Base-by-base conservation (phyloP, 2,329 filamentous ascomycete genomes). In the Ascomycota sp. region DNA sequence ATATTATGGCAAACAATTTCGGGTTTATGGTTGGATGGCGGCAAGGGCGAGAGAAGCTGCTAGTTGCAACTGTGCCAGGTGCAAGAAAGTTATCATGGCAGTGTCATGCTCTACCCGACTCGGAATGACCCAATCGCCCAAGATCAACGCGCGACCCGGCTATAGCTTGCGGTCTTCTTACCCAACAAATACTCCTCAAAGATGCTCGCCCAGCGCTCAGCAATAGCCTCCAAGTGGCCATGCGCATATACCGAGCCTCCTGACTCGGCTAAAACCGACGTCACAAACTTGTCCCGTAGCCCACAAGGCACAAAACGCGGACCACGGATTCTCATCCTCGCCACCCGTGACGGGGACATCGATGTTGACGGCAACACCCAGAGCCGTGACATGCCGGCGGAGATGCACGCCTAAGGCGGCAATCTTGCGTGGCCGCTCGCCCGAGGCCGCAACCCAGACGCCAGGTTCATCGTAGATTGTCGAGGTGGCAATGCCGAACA, bases 351-450 rank as follows among this genome's bases (percentile, higher is more conserved):
- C 52, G 1, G 79, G 68, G 32, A 75, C 69, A 38, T 57, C 54
- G n/a, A 82, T 54, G 59, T 92, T 81, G 47, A 94, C 48, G 3
- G 80, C 85, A 22, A 92, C 63, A 6, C 89, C 89, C 49, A 91
- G 77, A 35, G 75, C 80, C 17, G 75, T 83, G 23, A 95, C 65
- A 51, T 91, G 74, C 27, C 86, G 61, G 10, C 83, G 61, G 37
- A 94, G 65, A 55, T 95, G 85, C n/a, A 98, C 81, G 1, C 89
- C 89, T 25, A 95, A 58, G 0, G 85, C 83, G 1, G 82, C 81
- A 40, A 98, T 83, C 59, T 95, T 98, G 42, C 64, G 60, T 33
- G 48, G 40, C 38, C 41, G 33, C 7, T 34, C 37, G 13, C 32
- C 26, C 27, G 41, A 28, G 10, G 46, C 42, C 3, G 38, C 39